A percentile compares a stretch with the other conserved stretches of the same genome.
Conservation (phyloP, 192 early-diverging fungal species). For the Coemansia sp. region DNA sequence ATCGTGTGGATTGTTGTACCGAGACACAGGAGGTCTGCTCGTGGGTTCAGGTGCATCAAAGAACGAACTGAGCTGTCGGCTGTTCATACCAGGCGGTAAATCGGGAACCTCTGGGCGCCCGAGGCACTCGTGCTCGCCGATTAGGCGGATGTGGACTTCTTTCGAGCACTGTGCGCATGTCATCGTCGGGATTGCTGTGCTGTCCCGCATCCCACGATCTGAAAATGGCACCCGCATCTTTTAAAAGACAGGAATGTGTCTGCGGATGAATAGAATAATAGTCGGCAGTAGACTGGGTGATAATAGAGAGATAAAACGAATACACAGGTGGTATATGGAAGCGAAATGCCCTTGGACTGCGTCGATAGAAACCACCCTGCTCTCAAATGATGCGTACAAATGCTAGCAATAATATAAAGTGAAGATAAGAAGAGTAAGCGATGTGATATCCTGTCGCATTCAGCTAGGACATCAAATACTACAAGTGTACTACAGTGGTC, state of each 20-base stretch:
- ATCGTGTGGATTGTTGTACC: constrained; percentile 6
- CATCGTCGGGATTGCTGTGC: constrained; percentile 52
- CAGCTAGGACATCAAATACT: neutral
- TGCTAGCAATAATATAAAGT: neutral
- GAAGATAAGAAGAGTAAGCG: neutral
- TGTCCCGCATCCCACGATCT: constrained; percentile 45
- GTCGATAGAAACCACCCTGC: too few relatives aligned
- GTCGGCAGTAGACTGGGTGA: neutral
- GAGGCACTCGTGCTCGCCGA: constrained; percentile 45
- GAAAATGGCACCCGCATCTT: constrained; percentile 27
- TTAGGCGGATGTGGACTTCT: constrained; percentile 52
- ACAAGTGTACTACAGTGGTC: constrained; percentile 2
- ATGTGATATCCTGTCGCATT: neutral
- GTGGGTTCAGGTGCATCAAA: constrained; percentile 24
- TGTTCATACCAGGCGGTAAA: constrained; percentile 17
- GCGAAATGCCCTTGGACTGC: too few relatives aligned
- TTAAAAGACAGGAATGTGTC: neutral
- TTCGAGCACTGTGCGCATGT: constrained; percentile 53
- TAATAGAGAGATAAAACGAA: too few relatives aligned
- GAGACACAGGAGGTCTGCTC: constrained; percentile 1
- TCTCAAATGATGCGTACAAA: neutral
- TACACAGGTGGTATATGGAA: too few relatives aligned
- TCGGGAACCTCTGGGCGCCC: constrained; percentile 31
- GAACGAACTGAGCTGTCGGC: constrained; percentile 40
- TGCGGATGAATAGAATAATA: neutral